Percentiles rank a stretch among this genome's conserved stretches.
Conservation (phyloP, 1,139 yeast genomes). For the Saccharomyces pastorianus region DNA sequence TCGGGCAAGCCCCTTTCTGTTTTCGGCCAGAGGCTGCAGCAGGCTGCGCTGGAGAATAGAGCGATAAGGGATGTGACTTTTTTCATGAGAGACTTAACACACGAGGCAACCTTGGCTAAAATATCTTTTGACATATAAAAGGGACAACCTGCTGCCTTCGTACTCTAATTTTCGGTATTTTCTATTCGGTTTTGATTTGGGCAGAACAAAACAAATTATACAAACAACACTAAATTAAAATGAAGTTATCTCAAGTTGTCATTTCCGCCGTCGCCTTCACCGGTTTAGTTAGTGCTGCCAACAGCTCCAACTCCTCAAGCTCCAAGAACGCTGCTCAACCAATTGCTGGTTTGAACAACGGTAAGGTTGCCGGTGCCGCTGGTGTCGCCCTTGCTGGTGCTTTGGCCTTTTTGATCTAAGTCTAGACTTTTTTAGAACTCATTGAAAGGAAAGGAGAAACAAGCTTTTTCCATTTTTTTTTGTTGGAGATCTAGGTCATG, state of each 20-base stretch:
- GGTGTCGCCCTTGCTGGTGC: slow-evolving; percentile 28
- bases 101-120: neutral
- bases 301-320: slow-evolving; percentile 6
- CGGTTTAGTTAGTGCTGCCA: slow-evolving; percentile 11
- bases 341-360: slow-evolving; percentile 10
- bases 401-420: slow-evolving; percentile 22
- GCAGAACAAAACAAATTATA: neutral
- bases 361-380: slow-evolving; percentile 13
- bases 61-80: neutral
- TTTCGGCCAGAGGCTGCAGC: neutral
- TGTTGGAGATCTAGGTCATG: neutral
- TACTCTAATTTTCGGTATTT: no score
- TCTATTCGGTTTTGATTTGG: no score
- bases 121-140: neutral
- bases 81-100: neutral
- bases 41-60: neutral
- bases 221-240: slow-evolving; percentile 4
- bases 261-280: slow-evolving; percentile 19
- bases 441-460: neutral
- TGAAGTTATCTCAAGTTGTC: slow-evolving; percentile 21
- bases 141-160: neutral
- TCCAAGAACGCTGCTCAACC: slow-evolving; percentile 12
- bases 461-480: neutral
- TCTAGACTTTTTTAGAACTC: neutral
- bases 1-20: neutral